Evolutionary conservation across 257 asterid genomes (phyloP).

Genomic region (Leptodermis oblonga): DNA sequence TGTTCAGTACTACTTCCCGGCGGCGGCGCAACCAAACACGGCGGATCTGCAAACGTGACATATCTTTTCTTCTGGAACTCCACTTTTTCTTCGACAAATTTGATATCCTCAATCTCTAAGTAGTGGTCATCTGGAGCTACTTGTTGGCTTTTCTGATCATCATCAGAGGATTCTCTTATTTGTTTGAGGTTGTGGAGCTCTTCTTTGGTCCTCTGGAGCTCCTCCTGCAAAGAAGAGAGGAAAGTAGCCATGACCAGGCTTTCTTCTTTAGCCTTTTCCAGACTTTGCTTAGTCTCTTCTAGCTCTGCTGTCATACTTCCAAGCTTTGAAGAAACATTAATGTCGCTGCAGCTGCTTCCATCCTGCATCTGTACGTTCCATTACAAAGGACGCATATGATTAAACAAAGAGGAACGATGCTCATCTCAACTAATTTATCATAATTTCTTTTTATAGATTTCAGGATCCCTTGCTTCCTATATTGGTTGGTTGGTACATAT

Average conservation of each 20-base stretch:
- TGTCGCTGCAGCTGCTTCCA: conserved; percentile 16
- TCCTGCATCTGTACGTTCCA: conserved; percentile 46
- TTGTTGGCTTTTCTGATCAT: not conserved
- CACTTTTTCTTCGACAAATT: conserved; percentile 31
- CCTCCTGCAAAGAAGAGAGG: conserved; percentile 57
- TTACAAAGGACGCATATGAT: not conserved
- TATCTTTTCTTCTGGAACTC: conserved; percentile 64
- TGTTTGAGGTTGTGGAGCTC: conserved; percentile 49
- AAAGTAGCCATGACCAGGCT: conserved; percentile 51
- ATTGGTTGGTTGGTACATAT: too few relatives aligned
- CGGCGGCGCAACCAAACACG: conserved; percentile 22
- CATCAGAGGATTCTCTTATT: not conserved
- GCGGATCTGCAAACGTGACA: conserved; percentile 55
- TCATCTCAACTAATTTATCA: too few relatives aligned
- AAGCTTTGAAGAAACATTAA: not conserved
- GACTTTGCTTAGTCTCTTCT: conserved; percentile 64
- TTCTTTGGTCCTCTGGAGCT: conserved; percentile 56
- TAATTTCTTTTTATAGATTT: too few relatives aligned
- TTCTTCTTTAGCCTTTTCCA: conserved; percentile 56
- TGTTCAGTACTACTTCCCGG: conserved; percentile 30
- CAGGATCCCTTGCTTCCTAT: too few relatives aligned
- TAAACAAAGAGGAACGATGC: too few relatives aligned
- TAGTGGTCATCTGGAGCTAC: conserved; percentile 6
- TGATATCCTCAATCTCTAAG: conserved; percentile 42
- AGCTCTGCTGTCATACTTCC: conserved; percentile 36